Conservation (phyloP, 305 asterid genomes). For the Solanum hybrid region DNA sequence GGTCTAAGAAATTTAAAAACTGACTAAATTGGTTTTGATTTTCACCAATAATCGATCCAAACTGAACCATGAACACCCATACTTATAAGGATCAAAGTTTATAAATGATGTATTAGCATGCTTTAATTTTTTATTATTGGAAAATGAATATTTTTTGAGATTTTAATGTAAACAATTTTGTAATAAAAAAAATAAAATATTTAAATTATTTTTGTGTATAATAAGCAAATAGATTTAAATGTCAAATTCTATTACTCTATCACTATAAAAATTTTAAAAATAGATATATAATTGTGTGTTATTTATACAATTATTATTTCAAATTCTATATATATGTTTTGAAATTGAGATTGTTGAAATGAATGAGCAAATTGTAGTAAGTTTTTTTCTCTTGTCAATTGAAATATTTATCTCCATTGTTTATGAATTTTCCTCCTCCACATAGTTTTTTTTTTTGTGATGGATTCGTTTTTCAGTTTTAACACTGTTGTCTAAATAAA, state of each 20-base stretch:
- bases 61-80: background rate
- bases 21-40: too few species aligned
- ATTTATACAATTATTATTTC: background rate
- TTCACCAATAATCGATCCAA: background rate
- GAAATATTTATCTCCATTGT: background rate
- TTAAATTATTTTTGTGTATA: background rate
- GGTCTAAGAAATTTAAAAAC: background rate
- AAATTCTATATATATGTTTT: background rate
- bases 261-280: too few species aligned
- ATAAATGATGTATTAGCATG: background rate
- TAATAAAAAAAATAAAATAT: background rate
- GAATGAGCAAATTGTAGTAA: background rate
- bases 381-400: background rate
- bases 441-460: background rate
- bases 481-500: background rate
- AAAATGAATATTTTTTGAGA: background rate
- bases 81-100: background rate
- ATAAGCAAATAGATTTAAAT: background rate
- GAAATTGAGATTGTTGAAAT: background rate
- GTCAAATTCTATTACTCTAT: background rate
- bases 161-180: background rate
- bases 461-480: background rate
- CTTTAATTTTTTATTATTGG: background rate
- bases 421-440: background rate
- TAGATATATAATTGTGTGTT: background rate